A percentile compares a stretch with the other conserved stretches of the same genome.
phyloP scores from a whole-genome alignment of 352 stramenopile genomes.

The Thraustochytrium striatum region DNA sequence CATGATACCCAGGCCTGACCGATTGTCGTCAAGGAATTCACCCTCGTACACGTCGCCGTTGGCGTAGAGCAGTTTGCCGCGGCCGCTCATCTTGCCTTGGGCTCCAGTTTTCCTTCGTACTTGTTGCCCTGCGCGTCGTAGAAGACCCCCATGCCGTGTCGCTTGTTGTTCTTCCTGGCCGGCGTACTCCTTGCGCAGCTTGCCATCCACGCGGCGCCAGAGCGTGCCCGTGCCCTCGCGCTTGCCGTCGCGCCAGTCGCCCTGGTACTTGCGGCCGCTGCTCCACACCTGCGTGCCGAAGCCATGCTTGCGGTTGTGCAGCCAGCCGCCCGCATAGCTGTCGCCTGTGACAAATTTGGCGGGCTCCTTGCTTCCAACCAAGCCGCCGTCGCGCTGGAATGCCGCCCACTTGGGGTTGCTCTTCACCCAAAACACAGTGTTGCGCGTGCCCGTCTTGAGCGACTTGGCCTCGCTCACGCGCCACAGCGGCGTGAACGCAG shows the following conservation, averaged over 20 bases:
- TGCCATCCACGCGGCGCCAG: conserved; percentile 68
- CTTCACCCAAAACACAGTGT: conserved; percentile 39
- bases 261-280: conserved; percentile 65
- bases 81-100: conserved; percentile 66
- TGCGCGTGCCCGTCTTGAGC: conserved; percentile 23
- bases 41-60: conserved; percentile 74
- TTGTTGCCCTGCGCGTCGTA: too few relatives aligned
- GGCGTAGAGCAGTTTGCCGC: conserved; percentile 73
- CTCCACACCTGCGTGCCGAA: conserved; percentile 24
- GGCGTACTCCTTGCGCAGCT: conserved; percentile 79
- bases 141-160: conserved; percentile 80
- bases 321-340: conserved; percentile 31
- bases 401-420: conserved; percentile 6
- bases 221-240: conserved; percentile 66
- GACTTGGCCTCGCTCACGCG: not conserved
- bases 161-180: conserved; percentile 86
- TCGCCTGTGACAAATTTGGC: not conserved
- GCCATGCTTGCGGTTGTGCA: conserved; percentile 20
- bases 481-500: conserved; percentile 22
- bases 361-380: not conserved
- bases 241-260: conserved; percentile 70
- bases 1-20: conserved; percentile 70
- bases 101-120: too few relatives aligned
- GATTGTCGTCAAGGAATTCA: conserved; percentile 68
- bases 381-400: conserved; percentile 25